phyloP scores from a whole-genome alignment of 2,329 filamentous ascomycete genomes.

The Colletotrichum sp. region DNA sequence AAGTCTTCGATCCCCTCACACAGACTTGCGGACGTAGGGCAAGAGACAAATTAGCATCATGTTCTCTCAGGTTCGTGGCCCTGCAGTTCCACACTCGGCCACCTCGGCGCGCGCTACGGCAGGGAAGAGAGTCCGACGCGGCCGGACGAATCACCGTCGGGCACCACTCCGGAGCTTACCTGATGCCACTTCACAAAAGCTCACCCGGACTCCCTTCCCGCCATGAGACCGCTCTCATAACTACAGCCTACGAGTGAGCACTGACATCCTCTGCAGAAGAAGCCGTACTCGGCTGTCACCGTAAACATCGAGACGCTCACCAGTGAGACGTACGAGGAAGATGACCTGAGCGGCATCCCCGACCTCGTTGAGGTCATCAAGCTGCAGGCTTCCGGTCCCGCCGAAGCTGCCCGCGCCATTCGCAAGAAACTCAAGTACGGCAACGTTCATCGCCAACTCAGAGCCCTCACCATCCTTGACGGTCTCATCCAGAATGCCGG shows the following conservation, averaged over 20 bases:
- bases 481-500: constrained; percentile 95
- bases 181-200: neutral
- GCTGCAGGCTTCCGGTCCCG: constrained; percentile 84
- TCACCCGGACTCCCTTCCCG: neutral
- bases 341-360: constrained; percentile 89
- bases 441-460: constrained; percentile 88
- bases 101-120: neutral
- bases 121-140: neutral
- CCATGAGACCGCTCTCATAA: neutral
- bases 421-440: constrained; percentile 99
- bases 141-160: neutral
- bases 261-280: constrained; percentile 41
- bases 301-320: constrained; percentile 92
- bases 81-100: neutral
- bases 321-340: constrained; percentile 85
- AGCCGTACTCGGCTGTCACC: constrained; percentile 92
- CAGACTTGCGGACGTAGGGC: neutral
- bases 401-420: constrained; percentile 88
- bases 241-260: neutral
- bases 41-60: neutral
- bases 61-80: constrained; percentile 10
- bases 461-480: constrained; percentile 87
- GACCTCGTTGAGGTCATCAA: constrained; percentile 94
- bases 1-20: neutral
- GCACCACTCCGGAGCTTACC: neutral